A percentile compares a stretch with the other conserved stretches of the same genome.
phyloP scores from a whole-genome alignment of 139 green algal species.

The Chlorella sorokiniana region DNA sequence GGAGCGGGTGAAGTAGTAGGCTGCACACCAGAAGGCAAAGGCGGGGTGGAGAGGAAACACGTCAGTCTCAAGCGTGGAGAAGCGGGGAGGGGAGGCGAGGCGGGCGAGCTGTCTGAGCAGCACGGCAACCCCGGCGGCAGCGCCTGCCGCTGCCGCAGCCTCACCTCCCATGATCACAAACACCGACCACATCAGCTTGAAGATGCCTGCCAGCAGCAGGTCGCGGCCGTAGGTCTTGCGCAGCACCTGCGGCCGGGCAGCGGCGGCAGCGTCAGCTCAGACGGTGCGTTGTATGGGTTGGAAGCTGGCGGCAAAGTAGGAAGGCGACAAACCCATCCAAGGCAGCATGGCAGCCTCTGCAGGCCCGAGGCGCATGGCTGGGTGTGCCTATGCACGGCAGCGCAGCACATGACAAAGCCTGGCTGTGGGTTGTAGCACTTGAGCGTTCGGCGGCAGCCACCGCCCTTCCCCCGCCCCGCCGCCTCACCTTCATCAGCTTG shows the following conservation, averaged over 20 bases:
- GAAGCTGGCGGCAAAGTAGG: background rate
- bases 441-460: background rate
- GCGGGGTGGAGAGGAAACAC: background rate
- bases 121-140: background rate
- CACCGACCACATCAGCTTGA: slow-evolving; percentile 51
- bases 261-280: background rate
- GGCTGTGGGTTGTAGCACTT: background rate
- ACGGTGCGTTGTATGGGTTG: background rate
- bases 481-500: slow-evolving; percentile 33
- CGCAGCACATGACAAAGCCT: no score
- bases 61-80: background rate
- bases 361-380: background rate
- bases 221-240: slow-evolving; percentile 44
- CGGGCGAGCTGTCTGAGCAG: background rate
- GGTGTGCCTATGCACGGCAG: background rate
- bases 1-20: slow-evolving; percentile 73
- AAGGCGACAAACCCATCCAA: background rate
- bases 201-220: slow-evolving; percentile 41
- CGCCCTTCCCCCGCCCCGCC: background rate
- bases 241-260: slow-evolving; percentile 34
- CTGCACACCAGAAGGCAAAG: slow-evolving; percentile 10
- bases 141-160: background rate
- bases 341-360: background rate
- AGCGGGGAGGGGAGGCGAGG: background rate
- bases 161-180: slow-evolving; percentile 33